Evolutionary conservation across 257 asterid genomes (phyloP).

Genomic region (Scutellaria barbata): DNA sequence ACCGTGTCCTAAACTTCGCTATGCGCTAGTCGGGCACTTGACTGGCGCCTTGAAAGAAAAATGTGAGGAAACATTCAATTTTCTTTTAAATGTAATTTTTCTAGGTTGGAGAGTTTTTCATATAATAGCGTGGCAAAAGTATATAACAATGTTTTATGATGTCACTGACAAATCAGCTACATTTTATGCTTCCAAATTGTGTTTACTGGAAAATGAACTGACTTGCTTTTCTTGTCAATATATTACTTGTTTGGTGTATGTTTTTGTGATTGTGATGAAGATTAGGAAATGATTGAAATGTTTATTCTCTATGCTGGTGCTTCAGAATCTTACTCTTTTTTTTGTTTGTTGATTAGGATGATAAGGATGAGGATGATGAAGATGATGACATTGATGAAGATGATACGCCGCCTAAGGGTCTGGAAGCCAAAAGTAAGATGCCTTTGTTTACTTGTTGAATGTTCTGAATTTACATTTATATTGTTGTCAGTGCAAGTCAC

Average conservation of each 20-base stretch:
- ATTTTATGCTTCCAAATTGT: background rate
- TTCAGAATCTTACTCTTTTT: constrained; percentile 13
- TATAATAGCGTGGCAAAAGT: background rate
- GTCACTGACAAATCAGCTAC: background rate
- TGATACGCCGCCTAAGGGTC: constrained; percentile 60
- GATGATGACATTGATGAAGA: constrained; percentile 50
- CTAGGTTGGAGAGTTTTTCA: background rate
- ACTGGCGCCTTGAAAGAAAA: too few species aligned
- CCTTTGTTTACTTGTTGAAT: constrained; percentile 28
- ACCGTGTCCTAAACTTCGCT: too few species aligned
- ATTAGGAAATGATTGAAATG: background rate
- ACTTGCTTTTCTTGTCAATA: constrained; percentile 3
- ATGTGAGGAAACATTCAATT: background rate
- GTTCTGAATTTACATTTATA: background rate
- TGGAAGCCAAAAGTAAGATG: constrained; percentile 75
- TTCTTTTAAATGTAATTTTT: background rate
- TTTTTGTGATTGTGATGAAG: constrained; percentile 26
- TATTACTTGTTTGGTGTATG: background rate
- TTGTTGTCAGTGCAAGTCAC: constrained; percentile 14
- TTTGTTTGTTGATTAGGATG: constrained; percentile 44
- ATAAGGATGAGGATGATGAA: constrained; percentile 51
- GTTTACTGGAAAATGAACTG: background rate
- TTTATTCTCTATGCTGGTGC: constrained; percentile 16
- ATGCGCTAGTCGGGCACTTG: too few species aligned
- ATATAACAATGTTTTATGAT: background rate